These are phyloP conservation scores for Schizosaccharomyces cryophilus DNA, from an alignment of 805 yeast species.

Conservation along the genomic window DNA sequence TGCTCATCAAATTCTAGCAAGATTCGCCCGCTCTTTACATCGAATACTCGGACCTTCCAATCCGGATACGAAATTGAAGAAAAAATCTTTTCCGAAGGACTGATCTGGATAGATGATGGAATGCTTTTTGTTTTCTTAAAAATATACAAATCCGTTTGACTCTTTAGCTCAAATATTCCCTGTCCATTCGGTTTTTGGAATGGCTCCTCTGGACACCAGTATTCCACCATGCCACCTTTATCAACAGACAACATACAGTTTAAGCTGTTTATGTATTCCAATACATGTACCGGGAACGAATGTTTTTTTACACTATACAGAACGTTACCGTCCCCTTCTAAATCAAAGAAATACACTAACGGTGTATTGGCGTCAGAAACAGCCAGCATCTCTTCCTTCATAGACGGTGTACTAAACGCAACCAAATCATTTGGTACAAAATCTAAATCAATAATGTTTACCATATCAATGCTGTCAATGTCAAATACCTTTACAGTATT, in stretches of 20 bases:
- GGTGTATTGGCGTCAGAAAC: constrained; percentile 8
- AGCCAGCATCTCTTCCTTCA: constrained; percentile 6
- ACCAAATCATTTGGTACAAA: constrained; percentile 12
- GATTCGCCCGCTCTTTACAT: constrained; percentile 16
- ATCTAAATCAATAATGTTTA: constrained; percentile 9
- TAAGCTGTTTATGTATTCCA: constrained; percentile 10
- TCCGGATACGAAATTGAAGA: constrained; percentile 16
- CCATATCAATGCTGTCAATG: constrained; percentile 16
- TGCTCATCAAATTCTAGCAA: constrained; percentile 14
- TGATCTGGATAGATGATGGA: constrained; percentile 10
- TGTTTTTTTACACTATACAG: constrained; percentile 10
- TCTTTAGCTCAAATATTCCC: constrained; percentile 16
- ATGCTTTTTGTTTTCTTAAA: constrained; percentile 15
- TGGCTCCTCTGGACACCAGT: constrained; percentile 14
- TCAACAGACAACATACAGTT: constrained; percentile 14
- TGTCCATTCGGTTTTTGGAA: constrained; percentile 8
- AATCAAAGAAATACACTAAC: constrained; percentile 10
- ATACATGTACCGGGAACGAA: constrained; percentile 8
- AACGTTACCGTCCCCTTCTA: constrained; percentile 7
- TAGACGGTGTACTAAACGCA: constrained; percentile 10
- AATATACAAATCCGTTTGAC: constrained; percentile 19
- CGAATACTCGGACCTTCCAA: constrained; percentile 15
- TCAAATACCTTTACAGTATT: constrained; percentile 15
- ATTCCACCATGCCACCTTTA: constrained; percentile 16
- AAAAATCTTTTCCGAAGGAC: constrained; percentile 13